These are phyloP conservation scores for Cyberlindnera nakhonratchasimensis DNA, from an alignment of 805 yeast genomes.

Conservation along the genomic window DNA sequence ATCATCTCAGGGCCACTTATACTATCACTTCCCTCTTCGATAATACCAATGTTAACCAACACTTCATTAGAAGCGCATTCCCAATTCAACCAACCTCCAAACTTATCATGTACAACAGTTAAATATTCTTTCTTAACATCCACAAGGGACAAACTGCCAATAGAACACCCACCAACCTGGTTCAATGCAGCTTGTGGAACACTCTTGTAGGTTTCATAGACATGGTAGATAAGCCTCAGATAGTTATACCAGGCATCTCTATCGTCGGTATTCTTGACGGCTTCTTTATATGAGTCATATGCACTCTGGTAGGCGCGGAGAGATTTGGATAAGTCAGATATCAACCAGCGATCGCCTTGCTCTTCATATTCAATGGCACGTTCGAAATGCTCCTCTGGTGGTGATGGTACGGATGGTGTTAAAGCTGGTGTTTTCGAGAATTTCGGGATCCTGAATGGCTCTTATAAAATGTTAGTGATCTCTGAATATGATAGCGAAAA, in stretches of 20 bases:
- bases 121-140: constrained; percentile 21
- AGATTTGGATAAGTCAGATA: constrained; percentile 62
- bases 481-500: not conserved
- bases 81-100: constrained; percentile 27
- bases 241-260: constrained; percentile 56
- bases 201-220: constrained; percentile 48
- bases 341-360: constrained; percentile 71
- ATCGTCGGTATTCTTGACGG: constrained; percentile 20
- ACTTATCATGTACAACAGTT: constrained; percentile 4
- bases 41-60: constrained; percentile 19
- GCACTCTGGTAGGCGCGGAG: constrained; percentile 64
- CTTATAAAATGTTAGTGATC: constrained; percentile 7
- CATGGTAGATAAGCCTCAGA: constrained; percentile 54
- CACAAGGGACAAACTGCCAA: constrained; percentile 1
- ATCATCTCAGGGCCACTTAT: not conserved
- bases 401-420: constrained; percentile 15
- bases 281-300: constrained; percentile 38
- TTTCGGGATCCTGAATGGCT: constrained; percentile 17
- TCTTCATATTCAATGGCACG: constrained; percentile 62
- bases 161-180: constrained; percentile 28
- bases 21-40: constrained; percentile 14
- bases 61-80: constrained; percentile 27
- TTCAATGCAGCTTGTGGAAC: constrained; percentile 36
- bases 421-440: constrained; percentile 16
- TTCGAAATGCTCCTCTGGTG: constrained; percentile 52